Evolutionary conservation across 495 filamentous ascomycete genomes (phyloP), one percentile per base, ranked within the genome.

Genomic region (Cenococcum geophilum): DNA sequence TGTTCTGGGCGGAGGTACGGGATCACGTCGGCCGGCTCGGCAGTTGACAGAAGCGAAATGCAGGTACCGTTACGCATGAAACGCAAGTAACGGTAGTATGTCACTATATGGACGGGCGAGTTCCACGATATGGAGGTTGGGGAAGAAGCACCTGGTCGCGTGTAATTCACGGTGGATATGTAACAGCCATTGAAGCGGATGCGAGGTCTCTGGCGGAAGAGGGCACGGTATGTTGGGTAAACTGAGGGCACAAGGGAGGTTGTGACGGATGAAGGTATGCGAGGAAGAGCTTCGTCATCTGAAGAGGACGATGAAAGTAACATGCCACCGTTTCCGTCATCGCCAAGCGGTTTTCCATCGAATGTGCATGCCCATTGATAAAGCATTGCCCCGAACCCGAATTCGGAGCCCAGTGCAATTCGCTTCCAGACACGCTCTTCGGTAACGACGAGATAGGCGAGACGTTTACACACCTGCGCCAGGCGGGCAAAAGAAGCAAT

Each of bases 91-190:
- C 93, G 89, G 76, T 93, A 97, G 75, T 97, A 98, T 0, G 93
- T 98, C 37, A 98, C 91, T 55, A 97, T 96, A 69, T 92, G 91
- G 20, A 97, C 87, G 12, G 95, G 93, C 21, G 82, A 86, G 70
- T 84, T 85, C 89, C 89, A 95, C 1, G 79, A 70, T 65, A 85
- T 55, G 71, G 80, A 75, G 74, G 79, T 76, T 61, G 76, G 63
- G 63, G 80, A 74, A 65, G 83, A 74, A 68, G 85, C 85, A 54
- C 93, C 93, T 1, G 89, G 76, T 1, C 93, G 88, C 35, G 87
- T 84, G 74, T 98, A 98, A 76, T 97, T 97, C 51, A 95, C 89
- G 0, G 93, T 97, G 73, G 82, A 86, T 74, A 98, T 98, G 76
- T 98, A 98, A 72, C 88, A 85, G 14, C 93, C 93, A 62, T 91